Evolutionary conservation across 2,329 filamentous ascomycete species (phyloP), one percentile per base, ranked within the genome.

Genomic region (Pseudopyricularia cyperi): DNA sequence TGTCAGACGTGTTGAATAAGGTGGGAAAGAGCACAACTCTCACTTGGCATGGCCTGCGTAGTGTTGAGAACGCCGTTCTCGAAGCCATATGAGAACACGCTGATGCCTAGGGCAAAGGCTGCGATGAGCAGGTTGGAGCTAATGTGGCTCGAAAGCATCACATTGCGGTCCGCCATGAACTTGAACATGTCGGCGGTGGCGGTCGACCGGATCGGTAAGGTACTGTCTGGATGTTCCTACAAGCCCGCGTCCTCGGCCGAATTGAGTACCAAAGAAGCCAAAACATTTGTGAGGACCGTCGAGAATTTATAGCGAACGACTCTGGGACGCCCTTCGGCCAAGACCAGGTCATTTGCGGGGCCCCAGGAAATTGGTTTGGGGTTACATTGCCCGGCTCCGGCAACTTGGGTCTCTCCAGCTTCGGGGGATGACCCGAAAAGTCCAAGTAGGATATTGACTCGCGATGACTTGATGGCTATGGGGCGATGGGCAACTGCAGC

Each of bases 51-150:
- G 19, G 58, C 58, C 52, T 59, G 58, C 4, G 55, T 55, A 1
- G 58, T 58, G 32, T 54, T 55, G 37, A 59, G 46, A 19, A 58
- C 57, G 26, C 57, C 55, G 7, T 50, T 56, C 35, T 59, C 56
- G 51, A 57, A 59, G 12, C 58, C 58, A 34, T 57, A 59, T 7
- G 57, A 52, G 42, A 59, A 59, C 50, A 59, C 58, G 34, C 56
- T 58, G 42, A 55, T 54, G 37, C 55, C 56, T n/a, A 59, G 52
- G 1, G 57, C 52, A 34, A 59, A 35, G 9, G 57, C 53, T 30
- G 57, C 53, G 37, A 55, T 46, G 39, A 58, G 28, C 34, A 58
- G 42, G 12, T 59, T 59, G 1, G 55, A 55, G 14, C 57, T 58
- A 22, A 59, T 50, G 32, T 56, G 50, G 30, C 35, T 50, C 32